phyloP scores from a whole-genome alignment of 352 stramenopile genomes.

The Discostella stelligera region DNA sequence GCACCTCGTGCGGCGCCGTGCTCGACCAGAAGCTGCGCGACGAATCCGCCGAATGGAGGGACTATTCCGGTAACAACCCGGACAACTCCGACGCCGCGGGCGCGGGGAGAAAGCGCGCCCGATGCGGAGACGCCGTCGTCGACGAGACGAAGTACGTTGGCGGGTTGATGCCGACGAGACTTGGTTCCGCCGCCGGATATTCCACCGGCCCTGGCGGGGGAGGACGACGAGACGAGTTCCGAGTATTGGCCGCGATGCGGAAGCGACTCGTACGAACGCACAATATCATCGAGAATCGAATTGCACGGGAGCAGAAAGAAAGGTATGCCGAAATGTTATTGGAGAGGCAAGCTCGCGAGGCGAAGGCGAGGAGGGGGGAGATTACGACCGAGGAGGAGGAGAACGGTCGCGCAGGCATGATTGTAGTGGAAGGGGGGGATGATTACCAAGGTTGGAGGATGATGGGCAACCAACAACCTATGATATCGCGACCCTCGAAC shows the following conservation, averaged over 20 bases:
- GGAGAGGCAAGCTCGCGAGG: constrained; percentile 30
- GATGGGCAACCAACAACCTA: neutral
- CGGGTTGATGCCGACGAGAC: constrained; percentile 62
- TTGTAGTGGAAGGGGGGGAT: constrained; percentile 12
- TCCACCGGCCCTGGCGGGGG: no score
- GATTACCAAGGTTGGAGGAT: constrained; percentile 23
- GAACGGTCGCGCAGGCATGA: neutral
- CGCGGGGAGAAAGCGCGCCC: neutral
- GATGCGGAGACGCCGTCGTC: constrained; percentile 55
- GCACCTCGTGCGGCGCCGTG: constrained; percentile 73
- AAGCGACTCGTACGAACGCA: constrained; percentile 53
- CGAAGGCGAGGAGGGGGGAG: constrained; percentile 20
- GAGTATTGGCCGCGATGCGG: constrained; percentile 23
- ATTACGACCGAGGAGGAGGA: neutral
- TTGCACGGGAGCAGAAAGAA: constrained; percentile 56
- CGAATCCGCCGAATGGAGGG: constrained; percentile 66
- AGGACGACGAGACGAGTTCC: constrained; percentile 8
- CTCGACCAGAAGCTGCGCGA: constrained; percentile 58
- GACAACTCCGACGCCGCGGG: neutral
- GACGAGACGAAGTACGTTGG: constrained; percentile 68
- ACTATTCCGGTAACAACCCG: constrained; percentile 59
- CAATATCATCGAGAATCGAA: constrained; percentile 59
- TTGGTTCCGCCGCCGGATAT: constrained; percentile 49
- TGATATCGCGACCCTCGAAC: neutral
- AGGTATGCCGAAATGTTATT: constrained; percentile 44